phyloP scores from a whole-genome alignment of 768 basidiomycete genomes.

The Russula virescens region DNA sequence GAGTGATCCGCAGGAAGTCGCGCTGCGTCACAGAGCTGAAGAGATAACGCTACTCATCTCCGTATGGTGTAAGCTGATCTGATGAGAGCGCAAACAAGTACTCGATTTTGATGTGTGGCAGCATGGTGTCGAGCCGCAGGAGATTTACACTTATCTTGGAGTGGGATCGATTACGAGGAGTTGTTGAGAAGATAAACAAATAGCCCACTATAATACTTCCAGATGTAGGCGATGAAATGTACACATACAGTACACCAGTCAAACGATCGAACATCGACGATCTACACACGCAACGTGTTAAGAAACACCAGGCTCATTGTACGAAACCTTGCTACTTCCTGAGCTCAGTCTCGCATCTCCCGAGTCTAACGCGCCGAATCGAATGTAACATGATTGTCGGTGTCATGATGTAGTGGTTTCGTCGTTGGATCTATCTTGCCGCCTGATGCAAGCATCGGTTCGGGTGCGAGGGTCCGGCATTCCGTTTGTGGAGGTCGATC shows the following conservation, averaged over 20 bases:
- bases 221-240: neutral
- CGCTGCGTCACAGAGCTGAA: conserved; percentile 82
- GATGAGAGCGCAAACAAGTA: conserved; percentile 54
- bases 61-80: neutral
- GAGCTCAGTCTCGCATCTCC: neutral
- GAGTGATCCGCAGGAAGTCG: conserved; percentile 74
- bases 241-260: neutral
- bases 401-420: neutral
- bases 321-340: neutral
- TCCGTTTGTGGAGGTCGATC: neutral
- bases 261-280: neutral
- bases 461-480: neutral
- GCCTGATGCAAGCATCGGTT: neutral
- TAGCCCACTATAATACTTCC: neutral
- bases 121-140: conserved; percentile 49
- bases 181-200: conserved; percentile 33
- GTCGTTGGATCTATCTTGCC: neutral
- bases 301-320: neutral
- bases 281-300: neutral
- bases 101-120: conserved; percentile 54
- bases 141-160: conserved; percentile 60
- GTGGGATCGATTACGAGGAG: conserved; percentile 71
- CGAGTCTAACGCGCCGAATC: neutral
- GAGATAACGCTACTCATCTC: neutral
- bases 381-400: neutral